Evolutionary conservation across 352 stramenopile genomes (phyloP), one percentile per base, ranked within the genome.

Genomic region (Pythium pyrilobum): DNA sequence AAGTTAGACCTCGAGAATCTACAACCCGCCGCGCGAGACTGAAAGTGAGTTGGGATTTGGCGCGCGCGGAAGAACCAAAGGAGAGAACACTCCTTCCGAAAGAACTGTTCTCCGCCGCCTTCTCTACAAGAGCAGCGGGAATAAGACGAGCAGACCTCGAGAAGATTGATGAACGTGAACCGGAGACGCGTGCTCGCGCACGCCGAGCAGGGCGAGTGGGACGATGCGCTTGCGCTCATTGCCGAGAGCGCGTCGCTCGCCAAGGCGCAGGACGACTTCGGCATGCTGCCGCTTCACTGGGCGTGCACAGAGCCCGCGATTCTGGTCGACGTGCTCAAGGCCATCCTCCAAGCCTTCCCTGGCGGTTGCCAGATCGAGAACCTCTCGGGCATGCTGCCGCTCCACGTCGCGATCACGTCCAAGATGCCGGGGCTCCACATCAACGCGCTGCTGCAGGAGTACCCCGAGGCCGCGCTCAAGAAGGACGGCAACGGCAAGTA

Each of bases 281-380:
- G 81, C 27, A 91, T 93, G 78, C 66, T 91, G 59, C 81, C 83
- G 37, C 68, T 93, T 39, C 83, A 93, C 64, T 93, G 83, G 83
- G 79, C 72, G 29, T 91, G 77, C 49, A 93, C 81, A 5, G 83
- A 92, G 57, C 66, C 71, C 20, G 31, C 55, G 15, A 49, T 90
- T 21, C 29, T 60, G 21, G 64, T 90, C 12, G 71, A 74, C 40
- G 61, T 72, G 38, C 32, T 93, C 23, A 58, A 72, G 32, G 24
- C 62, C 24, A 47, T 92, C 33, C 45, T 86, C 15, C 29, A 59
- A 2, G 77, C 73, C 7, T 91, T 85, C 38, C 80, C 82, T 0
- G 64, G 55, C 2, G 82, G 68, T 18, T 89, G 72, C 32, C 36
- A 72, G 43, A 63, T 83, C 37, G 74, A 87, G 44, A 93, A 93